Evolutionary conservation across 352 stramenopile species (phyloP), one percentile per base, ranked within the genome.

Genomic region (Aphanomyces invadans): DNA sequence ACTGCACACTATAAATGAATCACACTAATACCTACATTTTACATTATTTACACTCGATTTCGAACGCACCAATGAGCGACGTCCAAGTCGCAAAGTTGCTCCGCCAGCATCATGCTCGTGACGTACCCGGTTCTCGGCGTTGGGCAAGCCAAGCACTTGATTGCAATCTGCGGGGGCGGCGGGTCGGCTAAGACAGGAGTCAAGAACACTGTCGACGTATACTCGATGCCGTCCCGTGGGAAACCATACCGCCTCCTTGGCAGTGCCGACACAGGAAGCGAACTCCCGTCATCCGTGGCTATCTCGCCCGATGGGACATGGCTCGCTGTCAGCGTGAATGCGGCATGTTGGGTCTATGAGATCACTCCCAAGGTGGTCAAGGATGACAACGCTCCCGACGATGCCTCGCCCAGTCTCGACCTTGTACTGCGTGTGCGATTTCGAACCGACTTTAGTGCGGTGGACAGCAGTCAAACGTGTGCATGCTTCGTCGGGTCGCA

Each of bases 41-140:
- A 42, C 52, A 60, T 21, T 60, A 42, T 21, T 60, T 42, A 44
- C 12, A n/a, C 12, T 25, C 4, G 4, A 25, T n/a, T 52, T 52
- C 19, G 21, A 52, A 52, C 44, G 44, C 12, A 25, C 44, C 44
- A 52, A 52, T 52, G 9, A 52, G 9, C 4, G 44, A 23, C 5
- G 44, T 52, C 44, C 44, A 52, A 25, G 44, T 52, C 44, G 44
- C 44, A 25, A 25, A 52, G 5, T 9, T 23, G 4, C 7, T 25
- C 12, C 10, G 12, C 44, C 23, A 64, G 5, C 45, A 74, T 10
- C 21, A 93, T 93, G 82, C 73, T 82, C 53, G 83, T 92, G 71
- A 89, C 87, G 70, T 93, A 91, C 68, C 84, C 84, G 29, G 89
- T 93, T 70, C 87, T 93, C 75, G 84, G 83, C 59, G 75, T 93